Evolutionary conservation across 805 yeast genomes (phyloP).

Genomic region (Komagataella ulmi): DNA sequence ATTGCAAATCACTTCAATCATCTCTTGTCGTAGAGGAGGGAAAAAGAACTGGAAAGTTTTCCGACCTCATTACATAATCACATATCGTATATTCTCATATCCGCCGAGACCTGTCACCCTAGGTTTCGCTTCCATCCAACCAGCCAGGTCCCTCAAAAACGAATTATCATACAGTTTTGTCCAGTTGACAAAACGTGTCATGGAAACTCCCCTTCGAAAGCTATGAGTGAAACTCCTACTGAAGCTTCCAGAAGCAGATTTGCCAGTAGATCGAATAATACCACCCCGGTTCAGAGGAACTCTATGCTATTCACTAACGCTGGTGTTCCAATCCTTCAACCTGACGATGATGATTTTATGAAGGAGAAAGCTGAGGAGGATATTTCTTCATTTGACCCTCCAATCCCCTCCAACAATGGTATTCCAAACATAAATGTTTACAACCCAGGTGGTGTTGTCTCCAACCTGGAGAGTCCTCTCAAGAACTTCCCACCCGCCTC

Average conservation of each 20-base stretch:
- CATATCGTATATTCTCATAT: neutral
- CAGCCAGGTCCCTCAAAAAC: neutral
- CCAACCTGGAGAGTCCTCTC: constrained; percentile 1
- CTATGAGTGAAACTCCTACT: neutral
- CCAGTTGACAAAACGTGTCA: neutral
- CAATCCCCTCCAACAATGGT: neutral
- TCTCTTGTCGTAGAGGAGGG: constrained; percentile 9
- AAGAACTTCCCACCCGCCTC: neutral
- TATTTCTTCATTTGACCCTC: neutral
- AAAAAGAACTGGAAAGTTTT: neutral
- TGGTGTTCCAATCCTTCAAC: neutral
- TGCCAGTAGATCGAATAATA: neutral
- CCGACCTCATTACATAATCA: neutral
- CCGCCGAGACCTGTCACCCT: neutral
- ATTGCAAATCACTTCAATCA: constrained; percentile 65
- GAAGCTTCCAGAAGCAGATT: neutral
- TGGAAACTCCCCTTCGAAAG: neutral
- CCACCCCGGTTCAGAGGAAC: neutral
- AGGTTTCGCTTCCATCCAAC: neutral
- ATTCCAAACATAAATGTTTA: neutral
- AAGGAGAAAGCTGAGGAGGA: neutral
- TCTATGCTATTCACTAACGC: neutral
- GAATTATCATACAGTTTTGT: neutral
- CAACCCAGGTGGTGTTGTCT: neutral
- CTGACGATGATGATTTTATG: neutral